phyloP scores from a whole-genome alignment of 805 yeast genomes.

The Metschnikowia picachoensis region DNA sequence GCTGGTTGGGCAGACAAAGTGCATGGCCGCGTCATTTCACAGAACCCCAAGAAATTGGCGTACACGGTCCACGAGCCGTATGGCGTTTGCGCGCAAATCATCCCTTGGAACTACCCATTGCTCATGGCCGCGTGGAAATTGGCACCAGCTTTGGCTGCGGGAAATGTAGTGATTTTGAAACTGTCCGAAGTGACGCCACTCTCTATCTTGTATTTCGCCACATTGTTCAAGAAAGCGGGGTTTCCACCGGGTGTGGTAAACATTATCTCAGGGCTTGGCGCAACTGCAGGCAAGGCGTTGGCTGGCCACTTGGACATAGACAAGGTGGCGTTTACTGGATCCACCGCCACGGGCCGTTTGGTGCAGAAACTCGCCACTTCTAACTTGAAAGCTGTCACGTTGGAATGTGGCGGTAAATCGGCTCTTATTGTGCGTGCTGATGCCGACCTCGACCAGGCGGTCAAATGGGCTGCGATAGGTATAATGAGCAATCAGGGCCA shows the following conservation, averaged over 20 bases:
- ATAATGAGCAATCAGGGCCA: conserved; percentile 65
- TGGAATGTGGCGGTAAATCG: conserved; percentile 74
- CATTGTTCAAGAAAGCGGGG: conserved; percentile 58
- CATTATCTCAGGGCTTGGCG: conserved; percentile 67
- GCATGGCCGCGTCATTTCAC: conserved; percentile 41
- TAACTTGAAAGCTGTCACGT: conserved; percentile 59
- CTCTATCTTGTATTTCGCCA: conserved; percentile 59
- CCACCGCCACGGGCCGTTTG: conserved; percentile 62
- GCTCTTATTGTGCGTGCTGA: conserved; percentile 61
- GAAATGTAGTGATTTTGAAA: conserved; percentile 68
- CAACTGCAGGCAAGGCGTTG: conserved; percentile 63
- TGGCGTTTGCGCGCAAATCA: conserved; percentile 65
- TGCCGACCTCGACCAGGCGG: conserved; percentile 62
- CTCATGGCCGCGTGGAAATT: conserved; percentile 77
- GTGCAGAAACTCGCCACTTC: conserved; percentile 59
- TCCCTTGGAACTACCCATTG: conserved; percentile 70
- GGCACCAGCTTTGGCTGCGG: conserved; percentile 80
- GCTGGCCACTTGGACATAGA: conserved; percentile 56
- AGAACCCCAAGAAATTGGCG: conserved; percentile 50
- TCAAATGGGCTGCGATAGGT: conserved; percentile 65
- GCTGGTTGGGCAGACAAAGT: conserved; percentile 64
- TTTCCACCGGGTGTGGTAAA: conserved; percentile 76
- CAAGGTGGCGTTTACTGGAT: conserved; percentile 64
- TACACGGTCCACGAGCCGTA: conserved; percentile 66
- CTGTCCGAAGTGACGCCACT: conserved; percentile 76